phyloP scores from a whole-genome alignment of 2,329 filamentous ascomycete species.

The Emmonsiellopsis sp. region DNA sequence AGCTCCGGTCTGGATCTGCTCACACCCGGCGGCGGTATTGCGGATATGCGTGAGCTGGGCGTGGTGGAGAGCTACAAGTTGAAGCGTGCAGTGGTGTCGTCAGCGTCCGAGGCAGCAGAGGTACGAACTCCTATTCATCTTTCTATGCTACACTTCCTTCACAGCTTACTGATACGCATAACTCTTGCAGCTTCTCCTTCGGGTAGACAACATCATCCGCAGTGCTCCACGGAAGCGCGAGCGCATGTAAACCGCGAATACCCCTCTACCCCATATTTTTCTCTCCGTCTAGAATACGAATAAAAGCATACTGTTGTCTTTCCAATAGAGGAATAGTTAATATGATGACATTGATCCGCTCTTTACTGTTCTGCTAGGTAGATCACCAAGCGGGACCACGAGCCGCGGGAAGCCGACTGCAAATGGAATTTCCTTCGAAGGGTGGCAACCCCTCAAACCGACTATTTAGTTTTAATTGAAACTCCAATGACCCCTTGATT shows the following conservation, averaged over 20 bases:
- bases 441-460: not conserved
- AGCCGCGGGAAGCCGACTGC: too few species aligned
- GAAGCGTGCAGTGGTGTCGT: slow-evolving; percentile 95
- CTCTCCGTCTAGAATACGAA: not conserved
- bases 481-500: too few species aligned
- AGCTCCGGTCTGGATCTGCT: slow-evolving; percentile 84
- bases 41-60: slow-evolving; percentile 90
- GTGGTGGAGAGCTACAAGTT: slow-evolving; percentile 98
- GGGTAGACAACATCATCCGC: slow-evolving; percentile 97
- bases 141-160: not conserved
- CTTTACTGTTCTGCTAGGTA: not conserved
- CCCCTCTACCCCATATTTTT: not conserved
- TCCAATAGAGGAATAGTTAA: slow-evolving; percentile 3
- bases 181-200: slow-evolving; percentile 61
- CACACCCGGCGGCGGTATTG: slow-evolving; percentile 82
- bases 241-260: slow-evolving; percentile 48
- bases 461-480: not conserved
- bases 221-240: slow-evolving; percentile 78
- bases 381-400: not conserved
- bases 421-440: not conserved
- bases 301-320: not conserved
- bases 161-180: slow-evolving; percentile 19
- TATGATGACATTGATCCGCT: not conserved
- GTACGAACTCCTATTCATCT: slow-evolving; percentile 44
- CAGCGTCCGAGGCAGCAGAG: slow-evolving; percentile 92